Base-by-base conservation (phyloP, 148 eudicot species). In the Rhododendron henanense region DNA sequence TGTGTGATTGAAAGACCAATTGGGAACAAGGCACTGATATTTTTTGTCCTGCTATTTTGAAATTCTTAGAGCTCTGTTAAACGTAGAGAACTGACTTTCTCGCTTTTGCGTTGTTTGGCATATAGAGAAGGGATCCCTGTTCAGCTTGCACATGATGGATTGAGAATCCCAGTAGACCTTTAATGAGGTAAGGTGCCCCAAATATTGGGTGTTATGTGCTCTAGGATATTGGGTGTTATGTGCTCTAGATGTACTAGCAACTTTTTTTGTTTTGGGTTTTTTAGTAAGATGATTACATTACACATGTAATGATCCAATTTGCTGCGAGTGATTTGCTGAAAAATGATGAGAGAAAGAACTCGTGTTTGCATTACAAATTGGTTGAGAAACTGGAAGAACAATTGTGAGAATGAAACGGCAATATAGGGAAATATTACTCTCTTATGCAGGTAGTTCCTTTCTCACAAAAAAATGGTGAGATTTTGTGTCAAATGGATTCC, bases 101-200 rank as follows among this genome's bases (percentile, higher is more conserved):
- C 11, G 50, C 84, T 85, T 37, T 79, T 39, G 21, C 71, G 25
- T 83, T 83, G 41, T 82, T 84, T 76, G 79, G 28, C 67, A 61
- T 88, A 1, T 55, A 94, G 99, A 85, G 99, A 97, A 92, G 98
- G 97, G 83, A 95, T 97, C 85, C 93, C 88, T 37, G 94, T 97
- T 86, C 98, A 95, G 94, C 98, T 97, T 86, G 99, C 99, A 67
- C 92, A 88, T 83, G 99, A 97, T 91, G 99, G 99, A 45, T 90
- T 95, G 85, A 91, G 95, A 91, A 84, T 97, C 85, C 91, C 96
- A 8, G 80, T 94, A 47, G 91, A 96, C 87, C 93, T 96, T 78
- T 96, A 87, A 93, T 9, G 48, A 90, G 94, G 94, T 92, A 87
- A 90, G 83, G 65, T 76, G 78, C 83, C 65, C 44, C 19, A 31